Conservation (phyloP, 2,329 filamentous ascomycete genomes). For the Graphilbum fragrans region DNA sequence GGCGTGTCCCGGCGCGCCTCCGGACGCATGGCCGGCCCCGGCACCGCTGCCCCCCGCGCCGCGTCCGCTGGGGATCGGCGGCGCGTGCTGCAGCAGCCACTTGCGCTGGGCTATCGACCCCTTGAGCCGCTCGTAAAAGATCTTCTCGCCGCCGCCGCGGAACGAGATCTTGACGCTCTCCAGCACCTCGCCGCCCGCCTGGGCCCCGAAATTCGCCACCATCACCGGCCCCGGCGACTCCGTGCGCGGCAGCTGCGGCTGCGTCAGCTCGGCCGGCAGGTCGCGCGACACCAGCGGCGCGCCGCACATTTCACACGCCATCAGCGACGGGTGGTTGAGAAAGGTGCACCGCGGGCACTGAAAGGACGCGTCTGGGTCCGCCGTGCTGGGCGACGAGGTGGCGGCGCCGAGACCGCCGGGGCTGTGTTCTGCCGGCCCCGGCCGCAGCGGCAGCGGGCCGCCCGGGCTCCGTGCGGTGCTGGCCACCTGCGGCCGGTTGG, state of each 20-base stretch:
- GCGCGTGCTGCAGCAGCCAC: conserved; percentile 85
- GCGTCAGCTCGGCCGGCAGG: conserved; percentile 25
- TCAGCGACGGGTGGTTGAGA: conserved; percentile 76
- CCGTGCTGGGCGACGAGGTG: conserved; percentile 1
- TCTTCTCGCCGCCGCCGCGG: conserved; percentile 74
- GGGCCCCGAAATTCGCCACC: conserved; percentile 16
- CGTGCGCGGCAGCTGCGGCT: conserved; percentile 30
- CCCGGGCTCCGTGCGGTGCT: neutral
- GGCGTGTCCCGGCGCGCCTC: neutral
- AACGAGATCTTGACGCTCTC: conserved; percentile 90
- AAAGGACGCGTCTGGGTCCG: conserved; percentile 30
- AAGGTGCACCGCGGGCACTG: conserved; percentile 87
- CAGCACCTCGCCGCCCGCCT: conserved; percentile 36
- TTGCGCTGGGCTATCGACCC: conserved; percentile 82
- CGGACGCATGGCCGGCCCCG: neutral
- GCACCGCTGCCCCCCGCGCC: neutral
- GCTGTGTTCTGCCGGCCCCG: neutral
- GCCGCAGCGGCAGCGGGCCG: conserved; percentile 4
- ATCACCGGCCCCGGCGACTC: conserved; percentile 72
- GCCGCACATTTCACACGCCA: conserved; percentile 84
- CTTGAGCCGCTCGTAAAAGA: conserved; percentile 82
- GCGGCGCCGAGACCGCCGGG: neutral
- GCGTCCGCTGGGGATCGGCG: conserved; percentile 60
- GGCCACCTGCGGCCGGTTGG: conserved; percentile 32
- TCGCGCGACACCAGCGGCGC: conserved; percentile 54